Conservation (phyloP, 352 stramenopile genomes). For the Phytophthora pinifolia region DNA sequence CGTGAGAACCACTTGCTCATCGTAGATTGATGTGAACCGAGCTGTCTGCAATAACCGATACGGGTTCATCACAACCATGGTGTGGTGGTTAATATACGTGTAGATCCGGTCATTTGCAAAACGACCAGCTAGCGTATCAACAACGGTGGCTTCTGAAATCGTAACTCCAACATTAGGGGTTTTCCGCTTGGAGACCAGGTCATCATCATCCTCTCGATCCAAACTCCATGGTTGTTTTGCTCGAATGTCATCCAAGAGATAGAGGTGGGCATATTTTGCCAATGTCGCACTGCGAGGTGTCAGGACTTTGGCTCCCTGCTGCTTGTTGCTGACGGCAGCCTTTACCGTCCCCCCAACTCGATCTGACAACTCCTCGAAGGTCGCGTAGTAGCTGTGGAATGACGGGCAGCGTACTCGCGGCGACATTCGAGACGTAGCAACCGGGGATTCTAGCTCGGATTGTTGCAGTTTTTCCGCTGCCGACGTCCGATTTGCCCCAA, state of each 20-base stretch:
- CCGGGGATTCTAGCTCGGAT: conserved; percentile 7
- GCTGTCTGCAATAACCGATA: conserved; percentile 70
- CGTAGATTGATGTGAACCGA: conserved; percentile 83
- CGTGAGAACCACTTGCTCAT: conserved; percentile 71
- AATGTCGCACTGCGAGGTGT: conserved; percentile 70
- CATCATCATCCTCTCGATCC: conserved; percentile 41
- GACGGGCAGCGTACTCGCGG: conserved; percentile 56
- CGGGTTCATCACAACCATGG: conserved; percentile 73
- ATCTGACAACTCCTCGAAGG: conserved; percentile 55
- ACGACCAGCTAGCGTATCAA: conserved; percentile 28
- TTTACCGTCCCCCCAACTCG: conserved; percentile 10
- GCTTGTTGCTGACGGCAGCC: conserved; percentile 2
- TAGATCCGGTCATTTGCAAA: conserved; percentile 62
- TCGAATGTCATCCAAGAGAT: conserved; percentile 62
- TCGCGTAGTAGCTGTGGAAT: conserved; percentile 76
- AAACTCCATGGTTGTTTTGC: conserved; percentile 60
- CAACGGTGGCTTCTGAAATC: conserved; percentile 15
- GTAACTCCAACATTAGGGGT: background rate
- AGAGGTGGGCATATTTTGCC: conserved; percentile 79
- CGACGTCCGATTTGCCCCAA: conserved; percentile 5
- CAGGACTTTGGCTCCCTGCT: conserved; percentile 18
- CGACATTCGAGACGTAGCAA: conserved; percentile 17
- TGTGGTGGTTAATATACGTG: conserved; percentile 59
- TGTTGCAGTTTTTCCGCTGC: conserved; percentile 6
- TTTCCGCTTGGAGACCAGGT: conserved; percentile 31